Evolutionary conservation across 768 basidiomycete genomes (phyloP).

Genomic region (Phlebiopsis flavidoalba): DNA sequence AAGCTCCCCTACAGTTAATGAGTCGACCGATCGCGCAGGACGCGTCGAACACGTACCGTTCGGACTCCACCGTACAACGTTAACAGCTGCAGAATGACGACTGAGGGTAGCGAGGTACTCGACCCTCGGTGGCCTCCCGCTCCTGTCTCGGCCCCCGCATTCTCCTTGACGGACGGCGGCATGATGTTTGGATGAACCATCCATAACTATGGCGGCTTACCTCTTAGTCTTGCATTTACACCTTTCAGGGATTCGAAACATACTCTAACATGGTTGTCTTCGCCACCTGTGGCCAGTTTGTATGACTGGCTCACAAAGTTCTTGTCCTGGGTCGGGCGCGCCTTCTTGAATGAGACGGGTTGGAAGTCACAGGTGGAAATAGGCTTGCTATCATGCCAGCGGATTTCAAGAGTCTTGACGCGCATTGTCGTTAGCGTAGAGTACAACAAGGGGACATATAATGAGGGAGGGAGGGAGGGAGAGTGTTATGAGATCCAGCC

Average conservation of each 20-base stretch:
- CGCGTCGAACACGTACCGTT: slow-evolving; percentile 54
- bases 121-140: slow-evolving; percentile 71
- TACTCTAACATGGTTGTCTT: slow-evolving; percentile 95
- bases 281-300: slow-evolving; percentile 90
- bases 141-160: slow-evolving; percentile 28
- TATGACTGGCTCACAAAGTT: slow-evolving; percentile 71
- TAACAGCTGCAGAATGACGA: slow-evolving; percentile 91
- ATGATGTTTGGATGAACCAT: slow-evolving; percentile 90
- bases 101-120: slow-evolving; percentile 94
- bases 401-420: slow-evolving; percentile 86
- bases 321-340: slow-evolving; percentile 56
- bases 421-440: slow-evolving; percentile 46
- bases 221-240: background rate
- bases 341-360: slow-evolving; percentile 74
- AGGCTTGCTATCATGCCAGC: slow-evolving; percentile 94
- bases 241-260: slow-evolving; percentile 30
- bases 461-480: background rate
- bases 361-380: slow-evolving; percentile 98
- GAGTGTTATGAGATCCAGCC: background rate
- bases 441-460: background rate
- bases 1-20: slow-evolving; percentile 58
- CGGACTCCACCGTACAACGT: slow-evolving; percentile 94
- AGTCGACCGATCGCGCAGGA: background rate
- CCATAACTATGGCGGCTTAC: slow-evolving; percentile 67
- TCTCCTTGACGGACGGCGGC: slow-evolving; percentile 50